Base-by-base conservation (phyloP, 139 green algal species). In the Chlorella sp. region DNA sequence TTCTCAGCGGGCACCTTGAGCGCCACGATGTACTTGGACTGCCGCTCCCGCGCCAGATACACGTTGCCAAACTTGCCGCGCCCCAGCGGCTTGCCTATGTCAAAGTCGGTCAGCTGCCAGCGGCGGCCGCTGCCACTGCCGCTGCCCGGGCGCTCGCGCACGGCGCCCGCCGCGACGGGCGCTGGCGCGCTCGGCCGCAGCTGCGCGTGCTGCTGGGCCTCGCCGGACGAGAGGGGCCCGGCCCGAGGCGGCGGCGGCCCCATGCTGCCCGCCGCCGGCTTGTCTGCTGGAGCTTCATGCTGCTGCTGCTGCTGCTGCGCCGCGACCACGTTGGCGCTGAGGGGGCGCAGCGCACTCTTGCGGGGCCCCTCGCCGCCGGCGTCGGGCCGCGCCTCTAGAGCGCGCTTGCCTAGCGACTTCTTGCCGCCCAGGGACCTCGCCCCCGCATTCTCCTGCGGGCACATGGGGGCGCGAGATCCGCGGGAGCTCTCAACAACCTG, bases 1-100 rank as follows among this genome's bases (percentile, higher is more conserved):
- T n/a, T n/a, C n/a, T n/a, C 68, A 33, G n/a, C 45, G 11, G 27
- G 3, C 55, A 97, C 96, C 91, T 99, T 99, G 1, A 99, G 79
- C 0, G 96, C 96, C 36, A 99, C 93, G 8, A 99, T 92, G 79
- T 91, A 98, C 73, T 95, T 90, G 80, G 78, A 96, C 42, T 85
- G 79, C 79, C 93, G 95, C 84, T 99, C 96, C 5, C 95, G 80
- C 0, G 96, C 96, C 35, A 99, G 82, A 87, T 99, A 99, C 23
- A 99, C 96, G 67, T 98, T 99, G 55, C 96, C 96, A 85, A 99
- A 99, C 77, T 99, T 99, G 65, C 96, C 96, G 48, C 90, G 85
- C 3, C 96, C 96, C 29, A 99, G 85, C 8, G 94, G 95, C 77
- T 89, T 95, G 38, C 96, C 96, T 38, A 99, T 98, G 67, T 99